These are phyloP conservation scores for Backusella tarrabulga DNA, from an alignment of 192 early-diverging fungal genomes.

Conservation along the genomic window DNA sequence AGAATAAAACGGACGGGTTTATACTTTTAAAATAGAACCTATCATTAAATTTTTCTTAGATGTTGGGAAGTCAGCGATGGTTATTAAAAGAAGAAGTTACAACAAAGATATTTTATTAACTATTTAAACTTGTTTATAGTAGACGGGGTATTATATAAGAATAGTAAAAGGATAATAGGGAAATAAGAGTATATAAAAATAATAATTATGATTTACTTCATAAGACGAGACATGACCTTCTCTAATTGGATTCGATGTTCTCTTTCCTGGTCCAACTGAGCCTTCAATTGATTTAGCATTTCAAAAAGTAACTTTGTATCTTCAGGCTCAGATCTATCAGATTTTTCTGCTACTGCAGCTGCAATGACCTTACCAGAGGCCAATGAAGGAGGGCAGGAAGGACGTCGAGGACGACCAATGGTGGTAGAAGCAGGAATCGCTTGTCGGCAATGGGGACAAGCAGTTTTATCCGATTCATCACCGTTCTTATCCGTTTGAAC, in stretches of 20 bases:
- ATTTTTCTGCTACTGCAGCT: not conserved
- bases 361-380: slow-evolving; percentile 9
- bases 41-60: not conserved
- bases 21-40: not conserved
- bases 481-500: slow-evolving; percentile 11
- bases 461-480: not conserved
- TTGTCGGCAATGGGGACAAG: slow-evolving; percentile 17
- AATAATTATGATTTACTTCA: not conserved
- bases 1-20: not conserved
- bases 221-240: slow-evolving; percentile 25
- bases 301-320: not conserved
- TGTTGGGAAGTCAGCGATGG: not conserved
- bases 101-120: not conserved
- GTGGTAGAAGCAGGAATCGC: not conserved
- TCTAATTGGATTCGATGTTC: slow-evolving; percentile 33
- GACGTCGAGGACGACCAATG: not conserved
- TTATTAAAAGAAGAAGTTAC: not conserved
- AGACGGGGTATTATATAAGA: not conserved
- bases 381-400: slow-evolving; percentile 14
- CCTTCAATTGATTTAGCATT: slow-evolving; percentile 23
- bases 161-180: not conserved
- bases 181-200: not conserved
- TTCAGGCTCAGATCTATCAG: not conserved
- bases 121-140: not conserved
- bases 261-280: slow-evolving; percentile 25